A percentile compares a stretch with the other conserved stretches of the same genome.
Evolutionary conservation across 1,284 basidiomycete species (phyloP).

Genomic region (Tylopilus sp.): DNA sequence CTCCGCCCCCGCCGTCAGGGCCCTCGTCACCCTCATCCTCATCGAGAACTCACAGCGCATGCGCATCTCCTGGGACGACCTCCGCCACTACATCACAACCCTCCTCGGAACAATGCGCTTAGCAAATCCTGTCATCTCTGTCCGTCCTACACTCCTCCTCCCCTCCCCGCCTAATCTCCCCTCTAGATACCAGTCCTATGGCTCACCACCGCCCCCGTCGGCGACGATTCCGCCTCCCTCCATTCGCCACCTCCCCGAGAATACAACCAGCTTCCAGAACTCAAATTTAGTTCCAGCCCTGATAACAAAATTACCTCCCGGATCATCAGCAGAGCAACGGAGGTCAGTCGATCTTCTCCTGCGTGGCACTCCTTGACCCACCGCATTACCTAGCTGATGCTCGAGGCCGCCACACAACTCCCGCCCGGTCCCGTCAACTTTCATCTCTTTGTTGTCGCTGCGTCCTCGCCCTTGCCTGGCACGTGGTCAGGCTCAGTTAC

Average conservation of each 20-base stretch:
- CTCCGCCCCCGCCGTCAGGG: constrained; percentile 50
- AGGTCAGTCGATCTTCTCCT: constrained; percentile 48
- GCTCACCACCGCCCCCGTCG: constrained; percentile 48
- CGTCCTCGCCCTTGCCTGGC: constrained; percentile 55
- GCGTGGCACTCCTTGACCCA: neutral
- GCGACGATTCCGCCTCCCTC: constrained; percentile 46
- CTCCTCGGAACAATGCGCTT: constrained; percentile 56
- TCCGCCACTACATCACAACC: constrained; percentile 63
- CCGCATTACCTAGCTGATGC: constrained; percentile 33
- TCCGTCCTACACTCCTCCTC: constrained; percentile 30
- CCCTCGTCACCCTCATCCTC: constrained; percentile 63
- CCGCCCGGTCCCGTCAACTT: constrained; percentile 50
- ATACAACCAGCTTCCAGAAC: constrained; percentile 52
- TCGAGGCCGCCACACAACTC: constrained; percentile 44
- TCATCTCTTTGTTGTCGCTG: constrained; percentile 70
- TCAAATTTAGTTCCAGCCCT: constrained; percentile 55
- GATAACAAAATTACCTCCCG: constrained; percentile 58
- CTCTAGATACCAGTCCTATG: constrained; percentile 53
- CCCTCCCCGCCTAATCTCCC: neutral
- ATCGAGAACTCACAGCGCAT: constrained; percentile 71
- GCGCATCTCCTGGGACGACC: constrained; percentile 62
- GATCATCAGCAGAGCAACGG: constrained; percentile 54
- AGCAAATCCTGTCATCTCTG: constrained; percentile 51
- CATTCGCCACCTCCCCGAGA: constrained; percentile 43
- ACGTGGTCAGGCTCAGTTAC: constrained; percentile 39